phyloP scores from a whole-genome alignment of 2,329 filamentous ascomycete species.

The Rutstroemia sp. region DNA sequence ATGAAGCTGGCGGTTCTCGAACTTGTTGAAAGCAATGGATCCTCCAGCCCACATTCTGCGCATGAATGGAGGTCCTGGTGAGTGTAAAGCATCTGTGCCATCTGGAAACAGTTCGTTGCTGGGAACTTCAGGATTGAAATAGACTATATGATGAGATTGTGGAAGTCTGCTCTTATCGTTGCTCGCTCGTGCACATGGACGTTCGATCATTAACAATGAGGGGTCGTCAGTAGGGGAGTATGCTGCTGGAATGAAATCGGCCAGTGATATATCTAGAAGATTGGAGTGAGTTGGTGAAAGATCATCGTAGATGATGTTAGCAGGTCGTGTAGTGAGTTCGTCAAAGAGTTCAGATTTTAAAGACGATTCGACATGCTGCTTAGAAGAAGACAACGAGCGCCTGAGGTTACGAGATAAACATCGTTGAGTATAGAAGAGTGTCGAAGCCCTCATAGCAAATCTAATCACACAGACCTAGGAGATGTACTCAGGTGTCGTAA shows the following conservation, averaged over 20 bases:
- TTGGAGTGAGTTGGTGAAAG: constrained; percentile 55
- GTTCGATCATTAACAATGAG: constrained; percentile 14
- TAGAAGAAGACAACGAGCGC: background rate
- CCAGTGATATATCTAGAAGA: constrained; percentile 57
- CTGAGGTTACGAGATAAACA: background rate
- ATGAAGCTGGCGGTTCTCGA: constrained; percentile 15
- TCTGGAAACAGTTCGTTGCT: constrained; percentile 62
- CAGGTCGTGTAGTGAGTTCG: constrained; percentile 19
- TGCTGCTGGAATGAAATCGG: constrained; percentile 42
- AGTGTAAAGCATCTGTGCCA: constrained; percentile 76
- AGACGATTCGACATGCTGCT: constrained; percentile 3
- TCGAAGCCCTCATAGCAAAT: constrained; percentile 10
- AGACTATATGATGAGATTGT: constrained; percentile 73
- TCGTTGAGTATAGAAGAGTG: constrained; percentile 1
- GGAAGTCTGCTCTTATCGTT: constrained; percentile 31
- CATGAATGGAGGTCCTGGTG: constrained; percentile 62
- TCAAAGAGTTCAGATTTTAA: constrained; percentile 14
- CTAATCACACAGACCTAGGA: background rate
- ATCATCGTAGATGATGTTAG: constrained; percentile 36
- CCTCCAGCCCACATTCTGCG: constrained; percentile 89
- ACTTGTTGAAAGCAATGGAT: constrained; percentile 46
- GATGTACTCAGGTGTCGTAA: background rate
- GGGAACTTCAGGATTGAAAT: constrained; percentile 68
- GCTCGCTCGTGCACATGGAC: constrained; percentile 4
- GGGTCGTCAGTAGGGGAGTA: constrained; percentile 20